Percentiles rank a stretch among this genome's conserved stretches.
These are phyloP conservation scores for Xylaria flabelliformis DNA, from an alignment of 495 filamentous ascomycete genomes.

Conservation along the genomic window DNA sequence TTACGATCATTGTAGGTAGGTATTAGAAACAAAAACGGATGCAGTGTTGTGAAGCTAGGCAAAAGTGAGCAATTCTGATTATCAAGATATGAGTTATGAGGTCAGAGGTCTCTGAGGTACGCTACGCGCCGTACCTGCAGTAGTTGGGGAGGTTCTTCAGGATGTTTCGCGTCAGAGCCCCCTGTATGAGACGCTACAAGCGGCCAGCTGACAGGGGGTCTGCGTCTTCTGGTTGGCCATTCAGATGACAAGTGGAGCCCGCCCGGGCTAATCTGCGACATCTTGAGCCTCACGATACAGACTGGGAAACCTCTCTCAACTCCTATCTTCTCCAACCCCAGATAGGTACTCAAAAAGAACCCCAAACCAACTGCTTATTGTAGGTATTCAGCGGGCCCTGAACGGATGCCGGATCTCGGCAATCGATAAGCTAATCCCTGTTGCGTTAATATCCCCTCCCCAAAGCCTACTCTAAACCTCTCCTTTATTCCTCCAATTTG, in stretches of 20 bases:
- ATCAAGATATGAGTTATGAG: neutral
- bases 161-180: constrained; percentile 19
- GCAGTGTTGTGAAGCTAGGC: neutral
- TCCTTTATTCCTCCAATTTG: constrained; percentile 11
- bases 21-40: constrained; percentile 16
- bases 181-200: constrained; percentile 16
- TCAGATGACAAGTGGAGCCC: neutral
- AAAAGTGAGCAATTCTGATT: neutral
- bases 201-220: neutral
- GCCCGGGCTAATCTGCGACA: constrained; percentile 15
- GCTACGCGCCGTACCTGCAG: constrained; percentile 20
- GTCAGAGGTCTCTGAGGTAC: neutral
- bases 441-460: neutral
- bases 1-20: neutral
- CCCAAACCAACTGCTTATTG: neutral
- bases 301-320: neutral
- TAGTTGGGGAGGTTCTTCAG: neutral
- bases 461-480: neutral
- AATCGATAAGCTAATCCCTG: constrained; percentile 20
- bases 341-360: constrained; percentile 5
- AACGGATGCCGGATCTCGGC: constrained; percentile 18
- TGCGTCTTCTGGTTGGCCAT: constrained; percentile 7
- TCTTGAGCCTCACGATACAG: constrained; percentile 20
- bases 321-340: constrained; percentile 9
- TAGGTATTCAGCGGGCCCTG: neutral